These are phyloP conservation scores for Aegilops tauschii DNA, from an alignment of 176 grass and related monocot genomes.

Conservation along the genomic window DNA sequence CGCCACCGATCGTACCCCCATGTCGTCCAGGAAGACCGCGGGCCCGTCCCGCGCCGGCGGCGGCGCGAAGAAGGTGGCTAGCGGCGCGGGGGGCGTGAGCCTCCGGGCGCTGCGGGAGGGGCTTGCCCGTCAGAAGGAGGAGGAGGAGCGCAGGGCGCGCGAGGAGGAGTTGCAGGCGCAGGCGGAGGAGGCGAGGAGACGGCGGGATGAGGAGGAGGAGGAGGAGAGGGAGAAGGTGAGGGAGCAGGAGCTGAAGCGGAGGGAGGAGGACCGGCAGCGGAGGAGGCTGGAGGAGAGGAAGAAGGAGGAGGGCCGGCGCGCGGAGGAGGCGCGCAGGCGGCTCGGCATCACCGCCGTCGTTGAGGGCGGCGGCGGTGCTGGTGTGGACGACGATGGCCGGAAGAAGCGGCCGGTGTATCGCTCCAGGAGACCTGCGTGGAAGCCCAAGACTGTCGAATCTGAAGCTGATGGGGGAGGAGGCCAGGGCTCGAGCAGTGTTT, in stretches of 20 bases:
- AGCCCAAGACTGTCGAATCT: neutral
- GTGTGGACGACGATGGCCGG: constrained; percentile 2
- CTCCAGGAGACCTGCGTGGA: constrained; percentile 34
- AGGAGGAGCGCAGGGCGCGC: constrained; percentile 12
- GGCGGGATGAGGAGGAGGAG: constrained; percentile 48
- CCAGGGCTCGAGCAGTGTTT: neutral
- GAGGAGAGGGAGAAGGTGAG: constrained; percentile 4
- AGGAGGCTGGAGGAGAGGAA: constrained; percentile 37
- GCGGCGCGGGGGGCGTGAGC: neutral
- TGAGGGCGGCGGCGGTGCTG: constrained; percentile 7
- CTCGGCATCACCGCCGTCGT: constrained; percentile 9
- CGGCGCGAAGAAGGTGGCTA: constrained; percentile 14
- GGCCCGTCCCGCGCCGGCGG: neutral
- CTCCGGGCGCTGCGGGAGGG: constrained; percentile 50
- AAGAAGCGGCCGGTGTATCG: constrained; percentile 50
- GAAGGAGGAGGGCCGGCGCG: constrained; percentile 33
- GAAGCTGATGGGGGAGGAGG: neutral
- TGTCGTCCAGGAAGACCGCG: constrained; percentile 34
- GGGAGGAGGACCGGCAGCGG: constrained; percentile 29
- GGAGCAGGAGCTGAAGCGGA: neutral
- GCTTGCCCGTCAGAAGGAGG: constrained; percentile 27
- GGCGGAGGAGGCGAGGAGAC: constrained; percentile 40
- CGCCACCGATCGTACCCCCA: neutral
- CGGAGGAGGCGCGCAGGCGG: constrained; percentile 46
- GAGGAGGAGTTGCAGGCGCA: constrained; percentile 28